phyloP scores from a whole-genome alignment of 306 rosid species.

The Cucumis hystrix region DNA sequence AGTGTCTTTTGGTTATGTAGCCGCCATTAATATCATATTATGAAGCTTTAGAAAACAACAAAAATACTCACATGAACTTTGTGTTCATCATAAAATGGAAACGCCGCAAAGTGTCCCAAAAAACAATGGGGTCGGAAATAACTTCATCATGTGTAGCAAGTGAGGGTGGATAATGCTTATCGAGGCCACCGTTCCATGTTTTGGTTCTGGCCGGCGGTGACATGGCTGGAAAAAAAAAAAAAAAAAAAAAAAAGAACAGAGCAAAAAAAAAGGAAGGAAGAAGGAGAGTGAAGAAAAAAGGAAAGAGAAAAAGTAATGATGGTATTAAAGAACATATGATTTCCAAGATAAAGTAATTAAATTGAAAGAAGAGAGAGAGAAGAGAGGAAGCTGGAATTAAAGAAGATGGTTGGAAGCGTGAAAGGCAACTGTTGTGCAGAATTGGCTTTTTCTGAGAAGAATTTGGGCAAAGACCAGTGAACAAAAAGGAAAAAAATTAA shows the following conservation, averaged over 20 bases:
- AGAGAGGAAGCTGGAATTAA: slow-evolving; percentile 22
- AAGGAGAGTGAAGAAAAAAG: background rate
- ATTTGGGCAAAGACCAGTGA: slow-evolving; percentile 13
- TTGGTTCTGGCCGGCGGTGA: slow-evolving; percentile 13
- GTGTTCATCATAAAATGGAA: slow-evolving; percentile 71
- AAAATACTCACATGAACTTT: slow-evolving; percentile 57
- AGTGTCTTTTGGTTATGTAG: background rate
- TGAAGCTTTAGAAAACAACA: background rate
- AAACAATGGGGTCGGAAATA: slow-evolving; percentile 27
- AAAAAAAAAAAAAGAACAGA: background rate
- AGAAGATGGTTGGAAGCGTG: slow-evolving; percentile 57
- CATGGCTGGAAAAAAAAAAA: background rate
- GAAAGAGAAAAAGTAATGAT: background rate
- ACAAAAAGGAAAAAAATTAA: background rate
- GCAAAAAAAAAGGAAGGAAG: background rate
- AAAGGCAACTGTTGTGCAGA: slow-evolving; percentile 51
- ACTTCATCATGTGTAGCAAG: slow-evolving; percentile 58
- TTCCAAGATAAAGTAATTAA: slow-evolving; percentile 27
- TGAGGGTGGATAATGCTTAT: slow-evolving; percentile 51
- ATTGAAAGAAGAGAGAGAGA: slow-evolving; percentile 21
- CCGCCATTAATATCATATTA: background rate
- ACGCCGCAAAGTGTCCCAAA: slow-evolving; percentile 85
- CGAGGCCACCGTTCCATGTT: slow-evolving; percentile 13
- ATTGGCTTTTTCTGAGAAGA: slow-evolving; percentile 30
- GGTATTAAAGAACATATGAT: slow-evolving; percentile 11